Base-by-base conservation (phyloP, 169 alveolate species). In the Babesia gibsoni region DNA sequence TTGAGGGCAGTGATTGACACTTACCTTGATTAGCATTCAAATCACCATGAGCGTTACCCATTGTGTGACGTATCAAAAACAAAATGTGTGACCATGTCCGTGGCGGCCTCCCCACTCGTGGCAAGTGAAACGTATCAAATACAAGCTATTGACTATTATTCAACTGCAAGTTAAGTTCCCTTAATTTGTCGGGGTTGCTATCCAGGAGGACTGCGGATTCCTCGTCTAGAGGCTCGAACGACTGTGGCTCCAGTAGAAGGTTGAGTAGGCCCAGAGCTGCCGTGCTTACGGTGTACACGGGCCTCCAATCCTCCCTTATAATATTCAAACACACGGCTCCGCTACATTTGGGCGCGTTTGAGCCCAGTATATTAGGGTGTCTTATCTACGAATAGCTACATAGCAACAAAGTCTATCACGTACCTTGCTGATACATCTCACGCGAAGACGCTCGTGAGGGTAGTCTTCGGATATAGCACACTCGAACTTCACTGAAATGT, bases 301-400 rank as follows among this genome's bases (percentile, higher is more conserved):
- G 97, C 54, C 87, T 90, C 97, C 98, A 94, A 66, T 93, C 98
- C 48, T 90, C 98, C 80, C 97, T 82, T 36, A 94, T 72, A 37
- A 93, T 92, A 64, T 93, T 94, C 23, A 94, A 67, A 61, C 98
- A 94, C 20, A 94, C 97, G 56, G 94, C 93, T 43, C 98, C 98
- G 12, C 58, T 52, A 39, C 83, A 73, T 46, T 57, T 73, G 7
- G 67, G 73, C 20, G 83, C 83, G 56, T 73, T 61, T 9, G 67
- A 16, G 22, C 83, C 83, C 67, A 73, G 54, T 25, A 73, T 73
- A 49, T 73, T 73, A 0, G 83, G 83, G 57, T 73, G 83, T 14
- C 56, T 42, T 18, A 73, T 73, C 74, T 69, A 39, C 0, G 22
- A 52, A 3, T 5, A 12, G 25, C 41, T 8, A 10, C 14, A n/a